These are phyloP conservation scores for Casuarina glauca DNA, from an alignment of 306 rosid species.

Conservation along the genomic window DNA sequence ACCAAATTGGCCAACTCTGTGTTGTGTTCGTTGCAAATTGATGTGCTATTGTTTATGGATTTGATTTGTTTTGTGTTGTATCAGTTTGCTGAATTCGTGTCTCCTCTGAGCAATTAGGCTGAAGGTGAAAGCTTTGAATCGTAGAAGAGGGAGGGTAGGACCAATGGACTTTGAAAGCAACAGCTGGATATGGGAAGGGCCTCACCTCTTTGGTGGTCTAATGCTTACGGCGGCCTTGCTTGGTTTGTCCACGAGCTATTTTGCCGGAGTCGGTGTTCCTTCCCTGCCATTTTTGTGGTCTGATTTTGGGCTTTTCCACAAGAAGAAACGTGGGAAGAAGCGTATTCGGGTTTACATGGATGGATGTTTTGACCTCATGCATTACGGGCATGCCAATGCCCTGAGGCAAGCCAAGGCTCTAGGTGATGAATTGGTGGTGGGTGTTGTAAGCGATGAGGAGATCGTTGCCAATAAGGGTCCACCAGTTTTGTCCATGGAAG, in stretches of 20 bases:
- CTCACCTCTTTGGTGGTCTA: conserved; percentile 86
- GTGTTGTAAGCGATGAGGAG: conserved; percentile 93
- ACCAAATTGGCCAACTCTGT: neutral
- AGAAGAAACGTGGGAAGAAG: conserved; percentile 69
- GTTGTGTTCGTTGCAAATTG: neutral
- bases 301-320: conserved; percentile 64
- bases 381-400: conserved; percentile 98
- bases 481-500: conserved; percentile 87
- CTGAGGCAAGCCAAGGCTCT: conserved; percentile 95
- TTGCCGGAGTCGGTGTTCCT: conserved; percentile 79
- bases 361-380: conserved; percentile 99
- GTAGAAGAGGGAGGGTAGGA: conserved; percentile 17
- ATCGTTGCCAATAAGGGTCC: conserved; percentile 90
- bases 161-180: conserved; percentile 77
- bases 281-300: conserved; percentile 63
- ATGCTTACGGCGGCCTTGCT: conserved; percentile 98
- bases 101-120: conserved; percentile 55
- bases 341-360: conserved; percentile 96
- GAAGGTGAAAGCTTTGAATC: conserved; percentile 5
- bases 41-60: neutral
- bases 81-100: conserved; percentile 49
- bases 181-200: conserved; percentile 95
- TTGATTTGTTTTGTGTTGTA: conserved; percentile 6
- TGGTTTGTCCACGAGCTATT: conserved; percentile 85
- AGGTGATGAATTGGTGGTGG: conserved; percentile 95